Evolutionary conservation across 495 filamentous ascomycete species (phyloP).

Genomic region (Lophiostoma macrostomum): DNA sequence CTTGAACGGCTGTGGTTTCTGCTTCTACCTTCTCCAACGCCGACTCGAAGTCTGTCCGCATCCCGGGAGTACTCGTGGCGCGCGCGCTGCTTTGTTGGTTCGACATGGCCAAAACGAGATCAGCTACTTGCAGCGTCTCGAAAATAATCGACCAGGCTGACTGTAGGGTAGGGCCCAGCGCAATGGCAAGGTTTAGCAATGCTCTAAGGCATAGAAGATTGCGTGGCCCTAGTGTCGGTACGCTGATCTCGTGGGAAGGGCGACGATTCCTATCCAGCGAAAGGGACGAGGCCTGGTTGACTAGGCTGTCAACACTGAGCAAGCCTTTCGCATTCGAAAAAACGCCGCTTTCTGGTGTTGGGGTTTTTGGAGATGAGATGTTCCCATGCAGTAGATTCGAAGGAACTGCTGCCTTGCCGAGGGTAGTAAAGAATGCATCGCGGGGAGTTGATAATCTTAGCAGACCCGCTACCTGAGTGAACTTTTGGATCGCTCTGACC

Average conservation of each 20-base stretch:
- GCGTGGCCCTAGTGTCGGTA: conserved; percentile 70
- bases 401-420: conserved; percentile 89
- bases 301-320: conserved; percentile 61
- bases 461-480: conserved; percentile 90
- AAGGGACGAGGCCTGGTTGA: conserved; percentile 48
- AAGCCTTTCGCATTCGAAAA: conserved; percentile 63
- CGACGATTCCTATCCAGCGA: conserved; percentile 53
- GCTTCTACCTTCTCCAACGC: conserved; percentile 60
- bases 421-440: conserved; percentile 90
- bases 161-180: conserved; percentile 81
- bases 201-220: conserved; percentile 89
- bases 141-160: conserved; percentile 85
- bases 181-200: conserved; percentile 89
- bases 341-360: conserved; percentile 51
- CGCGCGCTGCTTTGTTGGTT: conserved; percentile 24
- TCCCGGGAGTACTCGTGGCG: conserved; percentile 1
- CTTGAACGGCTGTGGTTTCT: conserved; percentile 83
- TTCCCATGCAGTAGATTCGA: conserved; percentile 66
- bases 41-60: conserved; percentile 30
- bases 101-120: conserved; percentile 70
- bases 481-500: conserved; percentile 91
- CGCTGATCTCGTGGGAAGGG: conserved; percentile 48
- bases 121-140: conserved; percentile 87
- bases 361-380: conserved; percentile 45
- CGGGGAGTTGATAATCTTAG: conserved; percentile 78